These are phyloP conservation scores for Marasmius fiardii DNA, from an alignment of 1,284 basidiomycete genomes.

Conservation along the genomic window DNA sequence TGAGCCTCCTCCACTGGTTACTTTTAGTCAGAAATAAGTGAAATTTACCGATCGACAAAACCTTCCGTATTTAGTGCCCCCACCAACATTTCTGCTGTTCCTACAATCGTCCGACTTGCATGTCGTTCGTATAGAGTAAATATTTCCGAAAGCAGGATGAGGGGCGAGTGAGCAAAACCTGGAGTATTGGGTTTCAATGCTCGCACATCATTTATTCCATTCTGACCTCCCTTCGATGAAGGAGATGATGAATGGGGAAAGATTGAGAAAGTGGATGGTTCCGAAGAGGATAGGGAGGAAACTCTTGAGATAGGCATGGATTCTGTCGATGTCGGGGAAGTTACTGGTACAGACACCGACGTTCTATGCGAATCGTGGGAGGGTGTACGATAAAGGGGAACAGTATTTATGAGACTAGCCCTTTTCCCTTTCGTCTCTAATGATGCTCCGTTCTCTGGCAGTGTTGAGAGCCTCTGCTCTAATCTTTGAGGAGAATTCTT, in stretches of 20 bases:
- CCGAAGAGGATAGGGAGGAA: slow-evolving; percentile 15
- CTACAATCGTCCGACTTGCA: slow-evolving; percentile 38
- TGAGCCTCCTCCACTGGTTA: background rate
- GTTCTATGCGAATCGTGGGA: slow-evolving; percentile 16
- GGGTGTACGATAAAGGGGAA: slow-evolving; percentile 13
- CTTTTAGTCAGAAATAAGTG: background rate
- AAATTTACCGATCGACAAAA: slow-evolving; percentile 50
- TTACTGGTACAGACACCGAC: background rate
- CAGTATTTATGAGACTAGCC: slow-evolving; percentile 14
- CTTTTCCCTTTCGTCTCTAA: background rate
- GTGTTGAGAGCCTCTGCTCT: slow-evolving; percentile 11
- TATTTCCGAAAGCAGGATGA: slow-evolving; percentile 48
- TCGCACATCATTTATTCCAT: slow-evolving; percentile 3
- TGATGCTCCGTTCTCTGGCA: background rate
- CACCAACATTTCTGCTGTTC: slow-evolving; percentile 33
- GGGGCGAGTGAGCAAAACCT: slow-evolving; percentile 32
- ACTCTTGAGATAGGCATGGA: background rate
- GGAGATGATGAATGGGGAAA: slow-evolving; percentile 10
- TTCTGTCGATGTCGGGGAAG: background rate
- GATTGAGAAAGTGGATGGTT: slow-evolving; percentile 12
- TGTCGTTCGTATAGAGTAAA: slow-evolving; percentile 43
- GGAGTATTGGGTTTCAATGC: slow-evolving; percentile 14
- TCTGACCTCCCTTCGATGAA: slow-evolving; percentile 7
- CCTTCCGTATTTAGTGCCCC: slow-evolving; percentile 30
- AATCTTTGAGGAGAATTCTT: background rate